Evolutionary conservation across 345 rosid genomes (phyloP).

Genomic region (Trapa incisa): DNA sequence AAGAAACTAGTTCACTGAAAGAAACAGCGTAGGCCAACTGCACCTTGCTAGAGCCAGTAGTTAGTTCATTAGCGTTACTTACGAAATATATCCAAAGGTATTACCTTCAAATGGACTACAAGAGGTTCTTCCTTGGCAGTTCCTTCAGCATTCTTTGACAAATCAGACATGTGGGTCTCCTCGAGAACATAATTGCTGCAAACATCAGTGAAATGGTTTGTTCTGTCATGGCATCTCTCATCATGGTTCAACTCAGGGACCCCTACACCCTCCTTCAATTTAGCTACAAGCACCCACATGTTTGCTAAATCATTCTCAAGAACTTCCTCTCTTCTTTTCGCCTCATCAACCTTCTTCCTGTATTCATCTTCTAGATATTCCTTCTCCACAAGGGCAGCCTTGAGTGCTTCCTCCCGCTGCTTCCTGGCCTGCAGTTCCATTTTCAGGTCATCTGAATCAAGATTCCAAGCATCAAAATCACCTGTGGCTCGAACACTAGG

Average conservation of each 20-base stretch:
- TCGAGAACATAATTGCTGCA: constrained; percentile 25
- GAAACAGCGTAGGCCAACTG: not conserved
- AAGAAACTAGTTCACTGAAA: too few relatives aligned
- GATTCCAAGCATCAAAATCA: constrained; percentile 32
- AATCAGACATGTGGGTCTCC: constrained; percentile 40
- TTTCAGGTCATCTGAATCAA: constrained; percentile 51
- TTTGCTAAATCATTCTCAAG: constrained; percentile 91
- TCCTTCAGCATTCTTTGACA: constrained; percentile 41
- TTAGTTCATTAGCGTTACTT: not conserved
- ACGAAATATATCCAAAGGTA: not conserved
- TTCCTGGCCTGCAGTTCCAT: constrained; percentile 87
- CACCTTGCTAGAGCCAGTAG: constrained; percentile 1
- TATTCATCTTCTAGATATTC: constrained; percentile 75
- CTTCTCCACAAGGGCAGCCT: constrained; percentile 75
- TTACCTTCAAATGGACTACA: constrained; percentile 87
- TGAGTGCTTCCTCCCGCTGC: constrained; percentile 73
- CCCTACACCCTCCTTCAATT: constrained; percentile 67
- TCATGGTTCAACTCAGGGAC: constrained; percentile 31
- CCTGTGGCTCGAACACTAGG: constrained; percentile 46
- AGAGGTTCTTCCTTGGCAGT: constrained; percentile 68
- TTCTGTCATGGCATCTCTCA: constrained; percentile 26
- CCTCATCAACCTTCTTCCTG: constrained; percentile 72
- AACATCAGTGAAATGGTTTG: constrained; percentile 21
- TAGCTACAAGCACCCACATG: constrained; percentile 99
- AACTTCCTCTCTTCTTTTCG: constrained; percentile 82